These are phyloP conservation scores for Arthrinium puccinioides DNA, from an alignment of 2,329 filamentous ascomycete genomes.

Conservation along the genomic window DNA sequence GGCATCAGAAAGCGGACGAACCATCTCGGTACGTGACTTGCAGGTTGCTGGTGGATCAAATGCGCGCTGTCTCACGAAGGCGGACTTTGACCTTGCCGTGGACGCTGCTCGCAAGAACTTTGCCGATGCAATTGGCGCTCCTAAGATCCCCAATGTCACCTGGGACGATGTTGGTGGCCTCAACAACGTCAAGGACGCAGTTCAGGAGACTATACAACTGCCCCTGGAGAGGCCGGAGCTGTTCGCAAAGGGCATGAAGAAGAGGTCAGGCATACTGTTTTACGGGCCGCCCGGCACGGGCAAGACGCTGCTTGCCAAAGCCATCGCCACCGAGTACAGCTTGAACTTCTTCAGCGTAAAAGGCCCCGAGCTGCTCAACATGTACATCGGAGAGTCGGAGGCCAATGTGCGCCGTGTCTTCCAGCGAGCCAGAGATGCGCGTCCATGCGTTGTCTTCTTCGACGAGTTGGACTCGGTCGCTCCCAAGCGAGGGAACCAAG, in stretches of 20 bases:
- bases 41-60: slow-evolving; percentile 77
- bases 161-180: slow-evolving; percentile 96
- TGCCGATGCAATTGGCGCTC: slow-evolving; percentile 91
- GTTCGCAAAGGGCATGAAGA: slow-evolving; percentile 97
- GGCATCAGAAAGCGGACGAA: slow-evolving; percentile 25
- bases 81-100: slow-evolving; percentile 87
- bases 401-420: slow-evolving; percentile 87
- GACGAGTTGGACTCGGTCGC: slow-evolving; percentile 91
- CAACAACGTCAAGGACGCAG: slow-evolving; percentile 91
- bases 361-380: slow-evolving; percentile 84
- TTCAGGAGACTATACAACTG: slow-evolving; percentile 92
- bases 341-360: slow-evolving; percentile 94
- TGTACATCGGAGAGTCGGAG: slow-evolving; percentile 94
- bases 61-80: slow-evolving; percentile 69
- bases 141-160: slow-evolving; percentile 93
- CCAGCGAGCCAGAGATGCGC: slow-evolving; percentile 75
- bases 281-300: slow-evolving; percentile 88
- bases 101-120: slow-evolving; percentile 97
- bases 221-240: slow-evolving; percentile 87
- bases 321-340: slow-evolving; percentile 88
- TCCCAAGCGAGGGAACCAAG: slow-evolving; percentile 93
- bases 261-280: slow-evolving; percentile 87
- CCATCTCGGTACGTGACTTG: slow-evolving; percentile 71
- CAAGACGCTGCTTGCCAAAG: slow-evolving; percentile 88
- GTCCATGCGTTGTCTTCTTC: slow-evolving; percentile 89